phyloP scores from a whole-genome alignment of 257 asterid species.

The Eustoma russellianum region DNA sequence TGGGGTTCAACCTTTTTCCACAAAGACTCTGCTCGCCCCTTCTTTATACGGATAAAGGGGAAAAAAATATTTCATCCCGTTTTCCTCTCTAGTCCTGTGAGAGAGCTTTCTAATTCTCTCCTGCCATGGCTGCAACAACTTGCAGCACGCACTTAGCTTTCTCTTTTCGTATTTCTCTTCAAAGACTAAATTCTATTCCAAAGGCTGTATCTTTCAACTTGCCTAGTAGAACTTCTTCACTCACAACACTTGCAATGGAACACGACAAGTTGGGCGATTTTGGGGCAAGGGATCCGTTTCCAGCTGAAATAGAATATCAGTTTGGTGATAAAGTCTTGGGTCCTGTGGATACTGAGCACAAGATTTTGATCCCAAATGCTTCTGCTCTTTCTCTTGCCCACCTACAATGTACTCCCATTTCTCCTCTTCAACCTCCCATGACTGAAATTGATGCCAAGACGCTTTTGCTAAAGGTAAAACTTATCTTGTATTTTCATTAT shows the following conservation, averaged over 20 bases:
- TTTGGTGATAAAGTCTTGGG: constrained; percentile 67
- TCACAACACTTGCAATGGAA: constrained; percentile 24
- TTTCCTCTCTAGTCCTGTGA: neutral
- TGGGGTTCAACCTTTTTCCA: too few relatives aligned
- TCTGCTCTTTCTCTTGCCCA: constrained; percentile 60
- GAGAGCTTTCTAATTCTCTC: neutral
- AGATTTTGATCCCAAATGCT: constrained; percentile 68
- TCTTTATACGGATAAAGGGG: too few relatives aligned
- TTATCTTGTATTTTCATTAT: neutral
- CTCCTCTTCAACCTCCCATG: constrained; percentile 39
- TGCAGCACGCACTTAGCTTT: constrained; percentile 27
- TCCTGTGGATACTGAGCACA: constrained; percentile 58
- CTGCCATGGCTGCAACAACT: constrained; percentile 42
- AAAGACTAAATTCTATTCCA: constrained; percentile 14
- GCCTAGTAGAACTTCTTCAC: constrained; percentile 6
- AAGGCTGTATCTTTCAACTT: constrained; percentile 9
- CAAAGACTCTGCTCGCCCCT: too few relatives aligned
- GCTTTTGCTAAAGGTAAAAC: constrained; percentile 50
- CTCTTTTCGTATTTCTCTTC: constrained; percentile 20
- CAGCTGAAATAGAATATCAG: constrained; percentile 73
- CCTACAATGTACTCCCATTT: constrained; percentile 32
- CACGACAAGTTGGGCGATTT: constrained; percentile 58
- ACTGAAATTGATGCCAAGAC: constrained; percentile 40
- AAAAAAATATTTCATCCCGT: too few relatives aligned
- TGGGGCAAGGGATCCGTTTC: constrained; percentile 91